Evolutionary conservation across 139 green algal genomes (phyloP).

Genomic region (Chlamydomonas applanata): DNA sequence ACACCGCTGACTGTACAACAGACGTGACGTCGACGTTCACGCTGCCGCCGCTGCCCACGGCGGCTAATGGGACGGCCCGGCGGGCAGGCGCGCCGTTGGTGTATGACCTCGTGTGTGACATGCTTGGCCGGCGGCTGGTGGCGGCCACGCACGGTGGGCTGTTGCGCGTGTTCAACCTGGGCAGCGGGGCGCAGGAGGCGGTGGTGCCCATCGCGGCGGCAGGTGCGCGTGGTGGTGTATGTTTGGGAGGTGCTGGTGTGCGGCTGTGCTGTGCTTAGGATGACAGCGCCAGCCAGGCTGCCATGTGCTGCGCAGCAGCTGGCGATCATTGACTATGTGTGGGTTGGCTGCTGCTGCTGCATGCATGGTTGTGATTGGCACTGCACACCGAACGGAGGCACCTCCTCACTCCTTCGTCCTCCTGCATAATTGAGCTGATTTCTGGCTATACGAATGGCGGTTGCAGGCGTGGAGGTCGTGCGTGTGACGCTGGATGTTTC

Average conservation of each 20-base stretch:
- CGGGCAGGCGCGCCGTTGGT: constrained; percentile 10
- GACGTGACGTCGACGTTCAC: neutral
- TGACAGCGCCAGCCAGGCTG: too few species aligned
- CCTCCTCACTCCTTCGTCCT: too few species aligned
- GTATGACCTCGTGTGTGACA: constrained; percentile 52
- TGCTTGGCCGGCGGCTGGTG: constrained; percentile 28
- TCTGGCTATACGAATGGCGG: too few species aligned
- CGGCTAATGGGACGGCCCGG: neutral
- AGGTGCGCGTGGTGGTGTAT: constrained; percentile 8
- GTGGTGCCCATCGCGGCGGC: too few species aligned
- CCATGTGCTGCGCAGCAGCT: too few species aligned
- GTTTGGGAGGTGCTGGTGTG: too few species aligned
- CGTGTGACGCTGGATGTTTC: constrained; percentile 40
- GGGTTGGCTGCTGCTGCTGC: too few species aligned
- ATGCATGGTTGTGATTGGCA: too few species aligned
- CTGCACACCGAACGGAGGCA: too few species aligned
- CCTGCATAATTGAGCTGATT: too few species aligned
- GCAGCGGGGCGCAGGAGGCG: constrained; percentile 8
- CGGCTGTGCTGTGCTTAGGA: too few species aligned
- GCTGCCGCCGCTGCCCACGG: neutral
- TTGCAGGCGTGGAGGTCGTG: constrained; percentile 28
- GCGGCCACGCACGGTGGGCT: constrained; percentile 39
- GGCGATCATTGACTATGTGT: too few species aligned
- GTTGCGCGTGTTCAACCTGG: constrained; percentile 47
- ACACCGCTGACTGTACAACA: neutral